Conservation (phyloP, 179 eudicot species). For the Corrigiola litoralis region DNA sequence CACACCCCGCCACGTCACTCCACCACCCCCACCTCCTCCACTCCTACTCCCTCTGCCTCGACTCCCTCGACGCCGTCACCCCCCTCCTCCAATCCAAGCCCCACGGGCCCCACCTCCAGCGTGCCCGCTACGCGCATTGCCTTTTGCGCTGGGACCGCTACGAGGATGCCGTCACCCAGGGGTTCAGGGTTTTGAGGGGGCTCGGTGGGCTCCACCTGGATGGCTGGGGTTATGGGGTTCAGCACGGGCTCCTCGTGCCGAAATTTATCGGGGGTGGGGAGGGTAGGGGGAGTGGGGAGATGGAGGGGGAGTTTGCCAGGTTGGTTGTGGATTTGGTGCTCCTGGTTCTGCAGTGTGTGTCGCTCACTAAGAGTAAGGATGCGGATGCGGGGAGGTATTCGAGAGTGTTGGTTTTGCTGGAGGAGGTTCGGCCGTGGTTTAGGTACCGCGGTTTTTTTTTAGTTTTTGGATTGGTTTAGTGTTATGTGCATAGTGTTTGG, state of each 20-base stretch:
- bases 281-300: constrained; percentile 1
- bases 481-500: too few relatives aligned
- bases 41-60: constrained; percentile 40
- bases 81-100: constrained; percentile 51
- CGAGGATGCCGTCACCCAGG: constrained; percentile 49
- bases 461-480: background rate
- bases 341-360: constrained; percentile 41
- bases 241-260: constrained; percentile 34
- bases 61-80: constrained; percentile 50
- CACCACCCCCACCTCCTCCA: constrained; percentile 30
- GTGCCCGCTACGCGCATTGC: constrained; percentile 52
- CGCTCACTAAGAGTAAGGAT: constrained; percentile 37
- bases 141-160: constrained; percentile 50
- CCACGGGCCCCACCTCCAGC: constrained; percentile 47
- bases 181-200: constrained; percentile 45
- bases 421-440: constrained; percentile 62
- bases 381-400: constrained; percentile 43
- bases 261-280: constrained; percentile 13
- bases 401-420: constrained; percentile 38
- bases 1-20: constrained; percentile 23
- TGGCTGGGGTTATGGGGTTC: constrained; percentile 18
- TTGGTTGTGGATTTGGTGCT: constrained; percentile 49
- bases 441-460: constrained; percentile 30
- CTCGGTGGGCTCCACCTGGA: constrained; percentile 31
- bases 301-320: constrained; percentile 40